Conservation (phyloP, 2,329 filamentous ascomycete species). For the Aspergillus clavatus region DNA sequence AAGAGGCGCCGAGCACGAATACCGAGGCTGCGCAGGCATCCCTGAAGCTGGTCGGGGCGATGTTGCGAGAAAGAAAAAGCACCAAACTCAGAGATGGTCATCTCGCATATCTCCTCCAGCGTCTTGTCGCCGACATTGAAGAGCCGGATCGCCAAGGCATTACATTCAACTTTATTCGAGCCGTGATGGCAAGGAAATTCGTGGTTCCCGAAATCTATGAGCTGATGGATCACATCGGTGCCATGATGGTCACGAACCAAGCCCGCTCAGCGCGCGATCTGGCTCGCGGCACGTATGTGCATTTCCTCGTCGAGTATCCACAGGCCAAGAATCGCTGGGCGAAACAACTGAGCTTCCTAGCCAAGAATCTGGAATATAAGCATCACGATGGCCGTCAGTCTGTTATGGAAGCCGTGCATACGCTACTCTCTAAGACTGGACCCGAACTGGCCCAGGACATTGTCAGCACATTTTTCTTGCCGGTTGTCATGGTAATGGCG, state of each 20-base stretch:
- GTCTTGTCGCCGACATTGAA: conserved; percentile 81
- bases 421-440: conserved; percentile 79
- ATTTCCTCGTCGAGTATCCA: conserved; percentile 91
- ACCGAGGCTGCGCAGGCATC: conserved; percentile 82
- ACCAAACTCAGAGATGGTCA: conserved; percentile 74
- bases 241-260: conserved; percentile 94
- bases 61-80: conserved; percentile 74
- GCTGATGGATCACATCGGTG: conserved; percentile 79
- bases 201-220: conserved; percentile 88
- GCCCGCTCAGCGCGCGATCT: conserved; percentile 82
- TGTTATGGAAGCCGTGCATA: conserved; percentile 84
- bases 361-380: conserved; percentile 86
- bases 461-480: conserved; percentile 74
- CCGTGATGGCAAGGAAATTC: conserved; percentile 77
- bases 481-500: conserved; percentile 75
- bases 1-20: conserved; percentile 69
- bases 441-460: conserved; percentile 79
- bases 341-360: conserved; percentile 82
- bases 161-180: conserved; percentile 89
- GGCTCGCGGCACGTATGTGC: conserved; percentile 83
- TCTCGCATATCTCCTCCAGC: conserved; percentile 74
- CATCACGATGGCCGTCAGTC: conserved; percentile 84
- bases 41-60: conserved; percentile 78
- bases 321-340: conserved; percentile 84
- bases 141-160: conserved; percentile 89